Evolutionary conservation across 352 stramenopile species (phyloP).

Genomic region (Globisporangium rhizosaccharum): DNA sequence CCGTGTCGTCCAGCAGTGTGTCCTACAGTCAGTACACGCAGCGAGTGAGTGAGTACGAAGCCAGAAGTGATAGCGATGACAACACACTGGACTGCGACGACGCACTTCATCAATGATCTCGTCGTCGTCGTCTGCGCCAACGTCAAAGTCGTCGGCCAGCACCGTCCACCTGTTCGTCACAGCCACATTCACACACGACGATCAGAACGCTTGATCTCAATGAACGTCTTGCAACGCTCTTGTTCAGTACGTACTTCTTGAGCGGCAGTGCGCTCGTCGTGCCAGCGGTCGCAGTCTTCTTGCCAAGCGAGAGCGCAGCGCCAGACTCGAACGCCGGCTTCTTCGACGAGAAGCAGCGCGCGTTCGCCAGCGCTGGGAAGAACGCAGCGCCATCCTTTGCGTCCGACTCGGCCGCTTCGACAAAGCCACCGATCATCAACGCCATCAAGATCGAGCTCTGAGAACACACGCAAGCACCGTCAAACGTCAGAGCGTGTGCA

Average conservation of each 20-base stretch:
- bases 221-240: no score
- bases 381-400: slow-evolving; percentile 24
- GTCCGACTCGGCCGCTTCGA: slow-evolving; percentile 40
- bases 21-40: slow-evolving; percentile 21
- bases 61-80: neutral
- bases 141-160: slow-evolving; percentile 53
- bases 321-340: slow-evolving; percentile 57
- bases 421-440: slow-evolving; percentile 73
- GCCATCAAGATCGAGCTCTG: slow-evolving; percentile 69
- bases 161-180: slow-evolving; percentile 43
- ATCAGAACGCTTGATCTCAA: neutral
- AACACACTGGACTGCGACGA: neutral
- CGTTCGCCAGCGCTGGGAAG: slow-evolving; percentile 36
- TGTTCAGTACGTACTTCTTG: slow-evolving; percentile 29
- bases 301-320: slow-evolving; percentile 47
- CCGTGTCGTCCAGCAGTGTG: slow-evolving; percentile 74
- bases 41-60: neutral
- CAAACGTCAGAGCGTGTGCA: neutral
- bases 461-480: slow-evolving; percentile 1
- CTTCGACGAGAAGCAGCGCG: slow-evolving; percentile 45
- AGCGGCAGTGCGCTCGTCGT: slow-evolving; percentile 17
- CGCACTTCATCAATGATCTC: slow-evolving; percentile 76
- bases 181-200: neutral
- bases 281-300: slow-evolving; percentile 22
- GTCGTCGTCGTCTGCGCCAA: slow-evolving; percentile 35